Conservation (phyloP, 805 yeast species). For the Yarrowia hollandica region DNA sequence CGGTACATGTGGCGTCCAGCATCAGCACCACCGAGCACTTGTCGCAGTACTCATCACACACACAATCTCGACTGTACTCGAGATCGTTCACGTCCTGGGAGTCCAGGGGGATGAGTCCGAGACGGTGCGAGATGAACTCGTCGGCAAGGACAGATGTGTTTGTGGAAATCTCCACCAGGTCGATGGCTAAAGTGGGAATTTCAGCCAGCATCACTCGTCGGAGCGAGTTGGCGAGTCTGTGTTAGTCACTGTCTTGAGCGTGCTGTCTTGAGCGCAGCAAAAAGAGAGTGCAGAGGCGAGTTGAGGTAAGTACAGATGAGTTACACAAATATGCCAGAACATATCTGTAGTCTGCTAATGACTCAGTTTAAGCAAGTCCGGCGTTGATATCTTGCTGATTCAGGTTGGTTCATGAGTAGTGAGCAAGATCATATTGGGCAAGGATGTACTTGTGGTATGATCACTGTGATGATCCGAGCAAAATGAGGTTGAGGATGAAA, state of each 20-base stretch:
- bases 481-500: too few species aligned
- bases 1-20: constrained; percentile 83
- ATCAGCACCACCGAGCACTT: constrained; percentile 88
- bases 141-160: constrained; percentile 96
- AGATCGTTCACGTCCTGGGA: constrained; percentile 80
- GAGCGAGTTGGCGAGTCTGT: constrained; percentile 76
- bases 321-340: too few species aligned
- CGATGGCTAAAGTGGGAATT: constrained; percentile 95
- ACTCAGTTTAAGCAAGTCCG: too few species aligned
- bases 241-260: constrained; percentile 10
- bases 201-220: constrained; percentile 93
- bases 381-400: too few species aligned
- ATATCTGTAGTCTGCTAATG: too few species aligned
- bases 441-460: too few species aligned
- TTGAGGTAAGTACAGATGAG: too few species aligned
- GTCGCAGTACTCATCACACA: constrained; percentile 96
- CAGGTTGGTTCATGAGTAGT: too few species aligned
- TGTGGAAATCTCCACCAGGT: constrained; percentile 87
- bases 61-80: constrained; percentile 84
- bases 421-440: too few species aligned
- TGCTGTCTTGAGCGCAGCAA: neutral
- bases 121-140: constrained; percentile 90
- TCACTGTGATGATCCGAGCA: too few species aligned
- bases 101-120: constrained; percentile 88
- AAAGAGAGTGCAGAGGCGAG: neutral